Evolutionary conservation across 164 flowering plant genomes (phyloP).

Genomic region (Malania oleifera): DNA sequence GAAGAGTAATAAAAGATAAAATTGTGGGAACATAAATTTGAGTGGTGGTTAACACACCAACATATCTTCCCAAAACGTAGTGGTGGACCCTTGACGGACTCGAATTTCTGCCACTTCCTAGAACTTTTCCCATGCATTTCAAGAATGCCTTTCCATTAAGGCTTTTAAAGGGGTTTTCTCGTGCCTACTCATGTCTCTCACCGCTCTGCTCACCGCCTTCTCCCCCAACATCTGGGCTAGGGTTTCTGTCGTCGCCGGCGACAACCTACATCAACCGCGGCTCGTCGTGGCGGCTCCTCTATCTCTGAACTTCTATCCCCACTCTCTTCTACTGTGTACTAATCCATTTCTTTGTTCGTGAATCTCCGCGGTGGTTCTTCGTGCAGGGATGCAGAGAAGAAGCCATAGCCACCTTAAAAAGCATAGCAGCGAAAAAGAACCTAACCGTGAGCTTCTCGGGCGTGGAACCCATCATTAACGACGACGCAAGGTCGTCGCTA

Average conservation of each 20-base stretch:
- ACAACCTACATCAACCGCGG: conserved; percentile 36
- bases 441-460: too few species aligned
- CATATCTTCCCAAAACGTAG: too few species aligned
- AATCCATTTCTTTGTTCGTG: conserved; percentile 32
- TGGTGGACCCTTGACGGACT: too few species aligned
- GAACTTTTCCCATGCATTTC: too few species aligned
- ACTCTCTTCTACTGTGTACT: conserved; percentile 30
- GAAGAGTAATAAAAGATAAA: too few species aligned
- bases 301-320: conserved; percentile 46
- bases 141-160: too few species aligned
- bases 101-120: too few species aligned
- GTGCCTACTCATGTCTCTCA: not conserved
- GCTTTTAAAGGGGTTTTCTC: too few species aligned
- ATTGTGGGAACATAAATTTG: too few species aligned
- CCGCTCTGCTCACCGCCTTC: not conserved
- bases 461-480: conserved; percentile 9
- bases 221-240: conserved; percentile 36
- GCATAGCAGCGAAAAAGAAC: conserved; percentile 14
- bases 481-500: conserved; percentile 31
- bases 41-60: too few species aligned
- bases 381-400: conserved; percentile 47
- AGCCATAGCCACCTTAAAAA: conserved; percentile 36
- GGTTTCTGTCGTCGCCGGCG: conserved; percentile 60
- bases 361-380: conserved; percentile 81
- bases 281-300: conserved; percentile 52